Base-by-base conservation (phyloP, 768 basidiomycete genomes). In the Tephrocybe rancida region DNA sequence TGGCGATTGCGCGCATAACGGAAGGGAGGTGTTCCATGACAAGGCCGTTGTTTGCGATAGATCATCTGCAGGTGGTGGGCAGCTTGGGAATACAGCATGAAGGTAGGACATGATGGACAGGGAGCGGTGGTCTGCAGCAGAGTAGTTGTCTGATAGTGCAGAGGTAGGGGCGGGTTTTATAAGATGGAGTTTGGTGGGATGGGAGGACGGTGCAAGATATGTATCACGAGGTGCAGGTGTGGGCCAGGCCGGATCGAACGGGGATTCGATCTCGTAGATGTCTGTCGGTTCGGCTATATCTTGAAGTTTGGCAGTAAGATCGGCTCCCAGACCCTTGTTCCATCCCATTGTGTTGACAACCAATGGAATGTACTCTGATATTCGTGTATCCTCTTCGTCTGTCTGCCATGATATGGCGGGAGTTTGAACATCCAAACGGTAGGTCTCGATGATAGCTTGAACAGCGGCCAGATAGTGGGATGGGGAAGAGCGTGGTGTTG, bases 271-370 rank as follows among this genome's bases (percentile, higher is more conserved):
- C 34, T 80, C 74, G 69, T 83, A 91, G 21, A 88, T 69, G 52
- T 83, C 73, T 0, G 84, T 83, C 0, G 91, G 83, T 21, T 80
- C 74, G 4, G 84, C 71, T 29, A 85, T 70, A 9, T 80, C 80
- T 60, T 95, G 87, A 44, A 99, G 87, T 56, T 81, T 81, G 13
- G 65, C 66, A 2, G 84, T 81, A 10, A 98, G 71, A 61, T 96
- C 91, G 14, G 84, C 87, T 3, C 96, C 96, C 2, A 97, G 82
- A 6, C 96, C 96, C 67, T 95, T 98, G 5, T 82, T 82, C 96
- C 96, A 99, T 2, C 96, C 96, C 85, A 96, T 95, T 0, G 92
- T 98, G 66, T 98, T 99, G 48, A 98, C 82, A 14, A 98, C 83
- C 16, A 98, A 81, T 0, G 96, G 96, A 4, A 95, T 82, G 24